These are phyloP conservation scores for Paulownia fortunei DNA, from an alignment of 257 asterid species.

Conservation along the genomic window DNA sequence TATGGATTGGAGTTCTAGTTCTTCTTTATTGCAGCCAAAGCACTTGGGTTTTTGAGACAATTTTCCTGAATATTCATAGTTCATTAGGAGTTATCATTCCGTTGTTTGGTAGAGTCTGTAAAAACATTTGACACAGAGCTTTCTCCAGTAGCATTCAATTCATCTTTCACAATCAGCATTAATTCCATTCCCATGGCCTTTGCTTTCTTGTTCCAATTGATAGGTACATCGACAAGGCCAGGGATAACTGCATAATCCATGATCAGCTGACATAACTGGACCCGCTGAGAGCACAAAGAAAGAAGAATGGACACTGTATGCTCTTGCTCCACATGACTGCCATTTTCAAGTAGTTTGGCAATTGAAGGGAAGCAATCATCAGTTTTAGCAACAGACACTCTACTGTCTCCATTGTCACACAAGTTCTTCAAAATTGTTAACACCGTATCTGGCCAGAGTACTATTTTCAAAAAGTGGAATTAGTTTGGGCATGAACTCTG, in stretches of 20 bases:
- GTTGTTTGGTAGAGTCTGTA: background rate
- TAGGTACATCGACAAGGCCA: slow-evolving; percentile 42
- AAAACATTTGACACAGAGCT: slow-evolving; percentile 29
- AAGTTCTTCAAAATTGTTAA: slow-evolving; percentile 49
- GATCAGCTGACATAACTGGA: slow-evolving; percentile 45
- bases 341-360: slow-evolving; percentile 47
- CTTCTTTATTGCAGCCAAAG: background rate
- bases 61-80: background rate
- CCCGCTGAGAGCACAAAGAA: slow-evolving; percentile 53
- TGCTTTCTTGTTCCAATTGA: slow-evolving; percentile 53
- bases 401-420: slow-evolving; percentile 42
- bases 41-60: background rate
- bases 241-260: slow-evolving; percentile 60
- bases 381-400: slow-evolving; percentile 45
- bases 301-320: slow-evolving; percentile 57
- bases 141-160: slow-evolving; percentile 29
- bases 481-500: slow-evolving; percentile 49
- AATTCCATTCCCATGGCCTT: slow-evolving; percentile 55
- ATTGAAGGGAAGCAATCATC: slow-evolving; percentile 59
- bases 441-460: slow-evolving; percentile 41
- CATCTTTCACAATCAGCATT: slow-evolving; percentile 46
- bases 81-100: background rate
- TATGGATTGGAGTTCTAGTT: no score
- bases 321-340: slow-evolving; percentile 54
- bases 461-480: slow-evolving; percentile 44